A percentile compares a stretch with the other conserved stretches of the same genome.
Evolutionary conservation across 257 asterid genomes (phyloP).

Genomic region (Plectranthus barbatus): DNA sequence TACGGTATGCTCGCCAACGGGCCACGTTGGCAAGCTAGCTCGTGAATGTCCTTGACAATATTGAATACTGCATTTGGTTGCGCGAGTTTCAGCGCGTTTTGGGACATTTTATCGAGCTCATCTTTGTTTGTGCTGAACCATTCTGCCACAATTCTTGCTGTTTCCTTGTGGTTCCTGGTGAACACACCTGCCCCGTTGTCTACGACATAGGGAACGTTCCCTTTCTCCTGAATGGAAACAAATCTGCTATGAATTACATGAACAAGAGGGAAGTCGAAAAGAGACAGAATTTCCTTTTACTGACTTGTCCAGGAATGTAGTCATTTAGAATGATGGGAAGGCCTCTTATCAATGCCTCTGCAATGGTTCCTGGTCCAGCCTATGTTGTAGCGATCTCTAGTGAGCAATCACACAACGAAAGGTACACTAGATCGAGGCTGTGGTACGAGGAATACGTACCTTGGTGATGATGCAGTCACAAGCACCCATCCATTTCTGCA

Average conservation of each 20-base stretch:
- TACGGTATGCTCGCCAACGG: constrained; percentile 67
- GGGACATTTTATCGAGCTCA: constrained; percentile 68
- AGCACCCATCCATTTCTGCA: constrained; percentile 98
- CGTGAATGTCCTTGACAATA: constrained; percentile 91
- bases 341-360: constrained; percentile 94
- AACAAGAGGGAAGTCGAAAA: no score
- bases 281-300: no score
- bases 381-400: constrained; percentile 6
- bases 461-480: constrained; percentile 90
- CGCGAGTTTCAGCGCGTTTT: constrained; percentile 71
- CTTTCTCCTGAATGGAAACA: constrained; percentile 59
- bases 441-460: constrained; percentile 27
- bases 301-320: constrained; percentile 94
- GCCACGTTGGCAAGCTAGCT: constrained; percentile 75
- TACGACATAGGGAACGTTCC: constrained; percentile 87
- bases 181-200: constrained; percentile 90
- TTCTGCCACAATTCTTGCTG: constrained; percentile 64
- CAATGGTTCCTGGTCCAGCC: constrained; percentile 99
- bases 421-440: no score
- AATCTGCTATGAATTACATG: no score
- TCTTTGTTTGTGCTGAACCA: constrained; percentile 86
- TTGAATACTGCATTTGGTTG: constrained; percentile 92
- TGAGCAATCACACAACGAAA: not conserved
- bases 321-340: constrained; percentile 93
- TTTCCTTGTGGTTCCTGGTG: constrained; percentile 68